Conservation (phyloP, 2,329 filamentous ascomycete species). For the Orbilia quercus region DNA sequence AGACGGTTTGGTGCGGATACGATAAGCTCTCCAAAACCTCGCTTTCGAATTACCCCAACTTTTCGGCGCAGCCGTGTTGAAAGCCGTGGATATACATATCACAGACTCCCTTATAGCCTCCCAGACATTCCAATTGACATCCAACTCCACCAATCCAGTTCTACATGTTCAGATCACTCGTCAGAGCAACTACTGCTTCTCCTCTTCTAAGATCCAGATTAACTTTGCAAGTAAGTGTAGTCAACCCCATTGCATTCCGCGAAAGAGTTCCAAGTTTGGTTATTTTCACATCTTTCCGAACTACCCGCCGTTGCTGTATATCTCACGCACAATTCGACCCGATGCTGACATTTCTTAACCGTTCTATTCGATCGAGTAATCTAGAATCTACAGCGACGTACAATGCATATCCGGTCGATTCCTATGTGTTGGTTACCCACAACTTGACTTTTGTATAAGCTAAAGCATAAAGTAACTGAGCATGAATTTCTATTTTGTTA, state of each 20-base stretch:
- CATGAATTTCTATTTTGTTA: too few species aligned
- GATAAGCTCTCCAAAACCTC: slow-evolving; percentile 6
- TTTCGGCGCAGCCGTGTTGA: slow-evolving; percentile 32
- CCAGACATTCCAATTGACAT: too few species aligned
- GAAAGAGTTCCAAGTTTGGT: neutral
- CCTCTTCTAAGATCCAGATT: slow-evolving; percentile 39
- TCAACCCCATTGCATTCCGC: slow-evolving; percentile 5
- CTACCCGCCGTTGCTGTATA: slow-evolving; percentile 9
- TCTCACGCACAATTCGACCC: slow-evolving; percentile 2
- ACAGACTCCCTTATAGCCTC: neutral
- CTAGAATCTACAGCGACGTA: slow-evolving; percentile 64
- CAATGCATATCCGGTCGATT: slow-evolving; percentile 88
- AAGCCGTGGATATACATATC: neutral
- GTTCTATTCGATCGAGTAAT: slow-evolving; percentile 1
- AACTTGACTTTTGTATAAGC: neutral
- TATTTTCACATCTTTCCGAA: slow-evolving; percentile 6
- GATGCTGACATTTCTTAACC: slow-evolving; percentile 15
- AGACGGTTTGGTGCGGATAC: slow-evolving; percentile 15
- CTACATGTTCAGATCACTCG: slow-evolving; percentile 42
- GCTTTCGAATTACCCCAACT: slow-evolving; percentile 36
- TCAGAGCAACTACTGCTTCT: slow-evolving; percentile 21
- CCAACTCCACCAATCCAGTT: neutral
- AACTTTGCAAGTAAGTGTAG: slow-evolving; percentile 27
- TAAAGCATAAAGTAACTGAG: slow-evolving; percentile 10
- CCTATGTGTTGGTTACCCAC: slow-evolving; percentile 77